Evolutionary conservation across 2,329 filamentous ascomycete genomes (phyloP), one percentile per base, ranked within the genome.

Genomic region (Periglandula ipomoeae): DNA sequence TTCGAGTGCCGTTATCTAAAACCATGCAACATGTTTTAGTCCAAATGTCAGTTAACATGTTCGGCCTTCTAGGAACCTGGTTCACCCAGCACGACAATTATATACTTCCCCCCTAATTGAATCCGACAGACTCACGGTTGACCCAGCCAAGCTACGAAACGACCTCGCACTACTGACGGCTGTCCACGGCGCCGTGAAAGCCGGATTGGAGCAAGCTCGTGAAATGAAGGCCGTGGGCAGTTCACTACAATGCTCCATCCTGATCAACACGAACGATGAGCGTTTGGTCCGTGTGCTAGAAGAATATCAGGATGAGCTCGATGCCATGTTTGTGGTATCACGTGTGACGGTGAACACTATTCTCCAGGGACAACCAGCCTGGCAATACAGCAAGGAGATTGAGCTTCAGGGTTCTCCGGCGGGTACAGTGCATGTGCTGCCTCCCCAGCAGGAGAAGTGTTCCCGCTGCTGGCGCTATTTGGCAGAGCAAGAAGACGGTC

Each of bases 391-490:
- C 5, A 67, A 67, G 45, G 61, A 64, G 9, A 71, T 78, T 46
- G 70, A 72, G 53, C 63, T 71, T 2, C 59, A 61, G 35, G 70
- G 62, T 23, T 47, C 51, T 5, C 34, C 45, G 17, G 56, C 55
- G 50, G 69, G 67, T 30, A 66, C 56, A 26, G 72, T 71, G 20
- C 65, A 68, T 54, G 71, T 75, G 20, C 55, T 74, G 45, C 73
- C 78, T 50, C 78, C 78, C 1, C 63, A 58, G 56, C 59, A 72
- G 11, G 68, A 74, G 42, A 98, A 97, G 65, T 98, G 93, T 63
- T 75, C 79, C 1, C 75, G 93, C 45, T 98, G 93, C 68, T 98
- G 93, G 93, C 80, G 85, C 53, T 95, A 88, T 64, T 75, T 85
- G 22, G 82, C 85, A n/a, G 71, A 76, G n/a, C 67, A 68, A 43